Evolutionary conservation across 441 rosid species (phyloP), one percentile per base, ranked within the genome.

Genomic region (Omphalea diandra): DNA sequence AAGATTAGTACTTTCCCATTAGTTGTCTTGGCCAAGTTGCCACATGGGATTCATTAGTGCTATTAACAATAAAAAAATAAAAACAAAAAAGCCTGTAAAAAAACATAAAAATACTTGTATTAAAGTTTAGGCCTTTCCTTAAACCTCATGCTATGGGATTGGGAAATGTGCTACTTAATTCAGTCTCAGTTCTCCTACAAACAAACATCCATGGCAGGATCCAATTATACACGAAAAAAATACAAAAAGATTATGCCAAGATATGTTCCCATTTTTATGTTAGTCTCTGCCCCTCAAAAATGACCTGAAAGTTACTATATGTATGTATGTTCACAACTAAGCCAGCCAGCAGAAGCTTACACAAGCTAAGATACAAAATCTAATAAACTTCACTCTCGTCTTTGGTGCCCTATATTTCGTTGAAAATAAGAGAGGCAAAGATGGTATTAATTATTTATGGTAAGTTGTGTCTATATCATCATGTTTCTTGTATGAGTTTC

Each of bases 101-200:
- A n/a, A n/a, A n/a, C n/a, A n/a, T n/a, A n/a, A n/a, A n/a, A n/a
- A n/a, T n/a, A n/a, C n/a, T n/a, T n/a, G n/a, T n/a, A n/a, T n/a
- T n/a, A n/a, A n/a, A n/a, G n/a, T n/a, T n/a, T n/a, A n/a, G n/a
- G n/a, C n/a, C n/a, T n/a, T 44, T 12, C 46, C 17, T 41, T 12
- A 12, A 41, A 41, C 22, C 10, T 61, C 2, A 33, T 57, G 41
- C 29, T 60, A 29, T 38, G 65, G 49, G 47, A 61, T 12, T 38
- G 65, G 49, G 47, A 61, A 38, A 63, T 63, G 67, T 63, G 67
- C 15, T 41, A n/a, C 10, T 18, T n/a, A n/a, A n/a, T n/a, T n/a
- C n/a, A n/a, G n/a, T 32, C 43, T 49, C n/a, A n/a, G 6, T 31
- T 10, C 41, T 10, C 9, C 8, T n/a, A 31, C 68, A 46, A 47